Percentiles rank a stretch among this genome's conserved stretches.
Evolutionary conservation across 2,329 filamentous ascomycete genomes (phyloP).

Genomic region (Fusarium phyllophilum): DNA sequence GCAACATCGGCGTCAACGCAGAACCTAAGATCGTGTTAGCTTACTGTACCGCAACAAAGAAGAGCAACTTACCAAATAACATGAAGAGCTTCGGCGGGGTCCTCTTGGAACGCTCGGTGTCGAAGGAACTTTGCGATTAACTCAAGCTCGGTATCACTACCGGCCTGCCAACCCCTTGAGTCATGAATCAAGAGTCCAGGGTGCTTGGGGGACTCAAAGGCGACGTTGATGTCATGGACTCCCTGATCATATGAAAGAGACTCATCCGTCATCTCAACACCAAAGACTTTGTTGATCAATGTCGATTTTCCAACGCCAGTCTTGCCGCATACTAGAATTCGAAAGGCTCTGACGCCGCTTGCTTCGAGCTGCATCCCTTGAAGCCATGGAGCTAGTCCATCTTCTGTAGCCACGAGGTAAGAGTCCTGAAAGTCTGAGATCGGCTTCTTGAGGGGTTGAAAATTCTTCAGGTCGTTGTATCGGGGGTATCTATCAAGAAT

Average conservation of each 20-base stretch:
- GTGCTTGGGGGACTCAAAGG: slow-evolving; percentile 40
- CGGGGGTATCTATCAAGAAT: slow-evolving; percentile 40
- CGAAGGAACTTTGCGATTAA: slow-evolving; percentile 42
- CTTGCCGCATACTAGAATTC: slow-evolving; percentile 41
- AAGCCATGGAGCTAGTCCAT: slow-evolving; percentile 36
- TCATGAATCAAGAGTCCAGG: slow-evolving; percentile 41
- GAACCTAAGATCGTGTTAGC: slow-evolving; percentile 25
- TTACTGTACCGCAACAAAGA: rapidly evolving
- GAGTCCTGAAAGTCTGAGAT: slow-evolving; percentile 39
- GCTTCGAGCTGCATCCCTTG: slow-evolving; percentile 37
- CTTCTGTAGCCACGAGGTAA: slow-evolving; percentile 7
- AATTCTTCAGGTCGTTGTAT: slow-evolving; percentile 30
- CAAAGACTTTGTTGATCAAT: slow-evolving; percentile 43
- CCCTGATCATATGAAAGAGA: slow-evolving; percentile 39
- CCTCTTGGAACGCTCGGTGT: slow-evolving; percentile 40
- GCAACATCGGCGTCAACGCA: slow-evolving; percentile 41
- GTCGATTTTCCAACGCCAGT: slow-evolving; percentile 43
- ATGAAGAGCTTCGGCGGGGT: slow-evolving; percentile 39
- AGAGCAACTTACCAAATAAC: slow-evolving; percentile 29
- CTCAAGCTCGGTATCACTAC: slow-evolving; percentile 38
- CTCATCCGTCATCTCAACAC: slow-evolving; percentile 41
- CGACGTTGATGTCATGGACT: slow-evolving; percentile 42
- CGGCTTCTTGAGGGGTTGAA: slow-evolving; percentile 27
- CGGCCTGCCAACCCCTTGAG: slow-evolving; percentile 42
- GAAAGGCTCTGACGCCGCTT: slow-evolving; percentile 41